Base-by-base conservation (phyloP, 306 rosid genomes). In the Crotalaria pallida region DNA sequence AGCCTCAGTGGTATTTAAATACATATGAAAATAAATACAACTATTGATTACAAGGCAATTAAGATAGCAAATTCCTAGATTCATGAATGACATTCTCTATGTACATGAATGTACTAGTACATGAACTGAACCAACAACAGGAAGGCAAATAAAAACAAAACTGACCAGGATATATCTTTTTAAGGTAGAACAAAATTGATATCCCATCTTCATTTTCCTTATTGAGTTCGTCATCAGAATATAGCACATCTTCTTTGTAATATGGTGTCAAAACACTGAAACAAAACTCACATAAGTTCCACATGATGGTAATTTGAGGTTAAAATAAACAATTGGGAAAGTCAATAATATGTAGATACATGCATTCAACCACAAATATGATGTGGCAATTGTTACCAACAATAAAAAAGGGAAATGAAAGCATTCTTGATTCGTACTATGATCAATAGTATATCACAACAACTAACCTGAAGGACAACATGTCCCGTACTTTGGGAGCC, bases 251-350 rank as follows among this genome's bases (percentile, higher is more conserved):
- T 85, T 94, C 99, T 77, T 81, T 91, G 88, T 72, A 94, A 79
- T 91, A 94, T 0, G 99, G 99, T 64, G 99, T 94, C 77, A 94
- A 80, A 88, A 94, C 99, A 87, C 99, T 94, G 74, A 69, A 69
- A 24, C 50, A 78, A 43, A 74, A 68, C 48, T 44, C 81, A 71
- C 22, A 69, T 69, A 77, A 53, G 66, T 68, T 71, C 43, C 67
- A 77, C 15, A n/a, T 62, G 64, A 73, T 31, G 45, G 45, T 51
- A 64, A 71, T 26, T 58, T 18, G 56, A 57, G 63, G 33, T 22
- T 22, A 49, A 61, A 55, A 40, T 10, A 44, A 47, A 44, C 48
- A 33, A 16, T 69, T 21, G 60, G 51, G 58, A 61, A 58, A 61
- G 58, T 49, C 41, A 13, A 68, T 18, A 65, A 12, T 57, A 11